Percentiles rank a stretch among this genome's conserved stretches.
Evolutionary conservation across 257 asterid species (phyloP).

Genomic region (Leonotis leonurus): DNA sequence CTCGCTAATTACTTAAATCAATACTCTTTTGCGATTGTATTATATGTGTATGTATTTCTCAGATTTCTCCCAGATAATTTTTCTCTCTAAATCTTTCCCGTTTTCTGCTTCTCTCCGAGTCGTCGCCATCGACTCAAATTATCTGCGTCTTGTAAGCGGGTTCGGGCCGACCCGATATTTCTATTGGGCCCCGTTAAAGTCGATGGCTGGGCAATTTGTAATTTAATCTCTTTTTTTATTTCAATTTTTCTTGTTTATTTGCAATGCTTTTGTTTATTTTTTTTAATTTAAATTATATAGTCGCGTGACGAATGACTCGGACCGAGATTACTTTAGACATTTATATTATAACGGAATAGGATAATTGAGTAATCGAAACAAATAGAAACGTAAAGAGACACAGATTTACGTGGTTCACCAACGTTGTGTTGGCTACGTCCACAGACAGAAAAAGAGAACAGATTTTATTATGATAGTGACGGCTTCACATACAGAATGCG

Average conservation of each 20-base stretch:
- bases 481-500: no score
- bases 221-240: background rate
- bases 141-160: constrained; percentile 17
- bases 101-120: constrained; percentile 19
- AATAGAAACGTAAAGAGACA: no score
- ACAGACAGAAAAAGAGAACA: no score
- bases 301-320: no score
- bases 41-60: constrained; percentile 5
- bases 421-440: no score
- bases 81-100: constrained; percentile 8
- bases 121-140: constrained; percentile 23
- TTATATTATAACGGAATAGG: no score
- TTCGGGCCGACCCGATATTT: constrained; percentile 19
- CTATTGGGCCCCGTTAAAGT: background rate
- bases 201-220: background rate
- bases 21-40: constrained; percentile 6
- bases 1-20: constrained; percentile 12
- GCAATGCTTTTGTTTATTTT: no score
- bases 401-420: no score
- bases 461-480: no score
- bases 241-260: background rate
- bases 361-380: no score
- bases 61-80: background rate
- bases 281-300: no score
- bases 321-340: no score